Base-by-base conservation (phyloP, 257 asterid genomes). In the Jacaranda mimosifolia region DNA sequence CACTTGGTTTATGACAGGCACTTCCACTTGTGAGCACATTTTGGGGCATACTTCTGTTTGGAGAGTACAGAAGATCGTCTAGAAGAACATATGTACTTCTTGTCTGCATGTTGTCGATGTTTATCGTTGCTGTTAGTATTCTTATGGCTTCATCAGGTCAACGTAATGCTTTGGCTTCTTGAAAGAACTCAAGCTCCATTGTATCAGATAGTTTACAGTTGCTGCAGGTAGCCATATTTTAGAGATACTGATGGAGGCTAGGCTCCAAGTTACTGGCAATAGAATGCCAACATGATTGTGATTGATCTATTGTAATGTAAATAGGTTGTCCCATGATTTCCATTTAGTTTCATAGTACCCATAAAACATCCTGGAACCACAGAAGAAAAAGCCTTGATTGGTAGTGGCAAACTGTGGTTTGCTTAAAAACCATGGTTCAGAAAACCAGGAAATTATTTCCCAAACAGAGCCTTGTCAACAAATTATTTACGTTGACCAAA, bases 1-100 rank as follows among this genome's bases (percentile, higher is more conserved):
- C 13, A 40, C 67, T 79, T 45, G 67, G 45, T 56, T 83, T 67
- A 39, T 83, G 67, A 39, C 83, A 93, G 99, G 99, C 99, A 55
- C 92, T 95, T 70, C 98, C 99, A 0, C 91, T 95, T 1, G 97
- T 95, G 74, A 95, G 99, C 83, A 93, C 99, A 0, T 95, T 93
- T 77, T 95, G 98, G 98, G 98, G 98, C 1, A 21, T 93, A 42
- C 66, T 92, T 64, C 62, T 92, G 59, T 95, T 92, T 55, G 97
- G 98, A 32, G 97, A 95, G 79, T 93, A 91, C 69, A 81, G 97
- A 67, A 87, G 90, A 80, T 93, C 98, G 7, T 93, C 98, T 1
- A 84, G 87, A 70, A 89, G 87, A 80, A 95, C 99, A 5, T 90
- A 95, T 51, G 35, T 70, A 55, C 89, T 77, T 53, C 93, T 95